Evolutionary conservation across 768 basidiomycete species (phyloP), one percentile per base, ranked within the genome.

Genomic region (Termitomyces sp.): DNA sequence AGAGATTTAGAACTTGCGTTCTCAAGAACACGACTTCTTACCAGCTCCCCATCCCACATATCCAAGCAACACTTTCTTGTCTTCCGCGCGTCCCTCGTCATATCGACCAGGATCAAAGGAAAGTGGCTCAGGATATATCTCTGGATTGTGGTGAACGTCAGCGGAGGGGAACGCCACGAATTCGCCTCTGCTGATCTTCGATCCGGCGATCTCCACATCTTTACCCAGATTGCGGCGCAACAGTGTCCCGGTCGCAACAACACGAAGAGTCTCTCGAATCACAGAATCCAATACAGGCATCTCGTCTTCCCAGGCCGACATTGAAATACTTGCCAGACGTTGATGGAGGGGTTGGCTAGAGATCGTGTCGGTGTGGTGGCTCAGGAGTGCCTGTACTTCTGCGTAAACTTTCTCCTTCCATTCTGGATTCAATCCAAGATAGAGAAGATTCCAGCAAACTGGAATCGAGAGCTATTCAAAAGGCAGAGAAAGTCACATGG

Each of bases 21-120:
- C 24, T 33, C 22, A 5, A 14, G 14, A 24, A 46, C 2, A 30
- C 20, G 8, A 16, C 18, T 49, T 0, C 68, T 58, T 52, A 74
- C 77, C 77, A 27, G 67, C 73, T 43, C 77, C 78, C 76, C 76
- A 79, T 5, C 71, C 77, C 5, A 78, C 39, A 60, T 66, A 79
- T 8, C 65, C 66, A 51, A 70, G 71, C 0, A 65, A 36, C 3
- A 57, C 71, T 32, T 72, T 72, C 63, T 67, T 73, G 51, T 75
- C 75, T 39, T 78, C 76, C 26, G 72, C 71, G 12, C 72, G 49
- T 1, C 68, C 72, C n/a, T 63, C 56, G 1, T 58, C 53, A 42
- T 66, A 77, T 37, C 77, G 61, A 1, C 54, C 64, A 0, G 76
- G 77, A 64, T 77, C 75, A 49, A 75, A 79, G 6, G 59, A 59